phyloP scores from a whole-genome alignment of 148 eudicot species.

The Talinum fruticosum region DNA sequence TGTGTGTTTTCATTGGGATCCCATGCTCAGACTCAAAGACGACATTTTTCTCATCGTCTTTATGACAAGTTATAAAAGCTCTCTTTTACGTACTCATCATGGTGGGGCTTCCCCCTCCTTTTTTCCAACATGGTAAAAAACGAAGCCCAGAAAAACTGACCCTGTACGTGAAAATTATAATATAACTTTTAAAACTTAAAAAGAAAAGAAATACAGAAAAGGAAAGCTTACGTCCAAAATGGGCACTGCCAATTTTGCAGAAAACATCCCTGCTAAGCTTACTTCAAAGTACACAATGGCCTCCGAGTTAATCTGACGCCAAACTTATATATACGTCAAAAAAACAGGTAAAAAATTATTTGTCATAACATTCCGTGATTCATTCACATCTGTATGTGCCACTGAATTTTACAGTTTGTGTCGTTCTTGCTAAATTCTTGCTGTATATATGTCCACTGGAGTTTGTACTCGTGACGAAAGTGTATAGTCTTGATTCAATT shows the following conservation, averaged over 20 bases:
- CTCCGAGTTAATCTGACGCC: not conserved
- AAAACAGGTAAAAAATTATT: too few species aligned
- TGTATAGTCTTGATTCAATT: too few species aligned
- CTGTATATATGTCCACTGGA: too few species aligned
- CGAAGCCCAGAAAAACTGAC: not conserved
- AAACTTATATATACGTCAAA: not conserved
- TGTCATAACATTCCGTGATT: too few species aligned
- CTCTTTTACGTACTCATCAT: not conserved
- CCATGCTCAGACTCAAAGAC: not conserved
- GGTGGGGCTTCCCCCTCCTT: not conserved
- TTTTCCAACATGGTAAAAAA: not conserved
- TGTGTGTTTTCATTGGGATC: conserved; percentile 11
- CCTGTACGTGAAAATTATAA: not conserved
- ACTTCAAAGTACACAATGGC: not conserved
- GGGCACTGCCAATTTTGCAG: not conserved
- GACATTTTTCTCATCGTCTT: not conserved
- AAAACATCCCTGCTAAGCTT: not conserved
- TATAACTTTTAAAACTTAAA: too few species aligned
- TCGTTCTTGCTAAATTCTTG: too few species aligned
- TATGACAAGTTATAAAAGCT: not conserved
- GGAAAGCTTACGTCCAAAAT: not conserved
- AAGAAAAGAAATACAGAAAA: too few species aligned
- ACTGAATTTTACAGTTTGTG: too few species aligned
- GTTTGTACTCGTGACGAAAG: too few species aligned
- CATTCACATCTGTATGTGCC: too few species aligned